Base-by-base conservation (phyloP, 495 filamentous ascomycete genomes). In the Penicillium psychrofluorescens region DNA sequence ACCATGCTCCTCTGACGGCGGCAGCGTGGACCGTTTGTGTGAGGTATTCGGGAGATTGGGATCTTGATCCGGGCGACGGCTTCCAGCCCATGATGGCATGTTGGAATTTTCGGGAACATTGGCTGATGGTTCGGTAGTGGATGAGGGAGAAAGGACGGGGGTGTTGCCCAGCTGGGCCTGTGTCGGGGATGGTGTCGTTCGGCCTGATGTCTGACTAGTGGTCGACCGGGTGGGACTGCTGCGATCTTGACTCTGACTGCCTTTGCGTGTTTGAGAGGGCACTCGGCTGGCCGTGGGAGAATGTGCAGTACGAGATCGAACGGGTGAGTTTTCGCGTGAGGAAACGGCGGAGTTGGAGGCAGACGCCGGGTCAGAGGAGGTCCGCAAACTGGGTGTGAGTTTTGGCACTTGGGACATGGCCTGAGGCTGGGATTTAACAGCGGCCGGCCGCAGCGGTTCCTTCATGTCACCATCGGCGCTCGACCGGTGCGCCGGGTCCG, bases 81-180 rank as follows among this genome's bases (percentile, higher is more conserved):
- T 55, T 22, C 54, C 52, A 78, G 84, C 84, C 63, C 80, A 77
- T 51, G 79, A 76, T 69, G 59, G 78, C 58, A 65, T 85, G 53
- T 63, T 83, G 38, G 74, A 61, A 55, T 87, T 90, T 41, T 78
- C 78, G 29, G 77, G 76, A 27, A 78, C 71, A 67, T 79, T 79
- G 53, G 76, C 60, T 29, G 68, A 68, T 22, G 75, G 59, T 40
- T 90, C 86, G 39, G 58, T 42, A 40, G 61, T 58, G 36, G 78
- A 38, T 49, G 49, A 77, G 65, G 49, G 77, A 67, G 43, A 71
- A 70, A 46, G 84, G 63, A 51, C 67, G 60, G 31, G 56, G 13
- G 85, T 79, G 36, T 78, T 82, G 35, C 67, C 78, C 28, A 78
- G 61, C 7, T 83, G 76, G 6, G 83, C 83, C 28, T 89, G 72